Evolutionary conservation across 2,329 filamentous ascomycete species (phyloP).

Genomic region (Lasiodiplodia theobromae): DNA sequence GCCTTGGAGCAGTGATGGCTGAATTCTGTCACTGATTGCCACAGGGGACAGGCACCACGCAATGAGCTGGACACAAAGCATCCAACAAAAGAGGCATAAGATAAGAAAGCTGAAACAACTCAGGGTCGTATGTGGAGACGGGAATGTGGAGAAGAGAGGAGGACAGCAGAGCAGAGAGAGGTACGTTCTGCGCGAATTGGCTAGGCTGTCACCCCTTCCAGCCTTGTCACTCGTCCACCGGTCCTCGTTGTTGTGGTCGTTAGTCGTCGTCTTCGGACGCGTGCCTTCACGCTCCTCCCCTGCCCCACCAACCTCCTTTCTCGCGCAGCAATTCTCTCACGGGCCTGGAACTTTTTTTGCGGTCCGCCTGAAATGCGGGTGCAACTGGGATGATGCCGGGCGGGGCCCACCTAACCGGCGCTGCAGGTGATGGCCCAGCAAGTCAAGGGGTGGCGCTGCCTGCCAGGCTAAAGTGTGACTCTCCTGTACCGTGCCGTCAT

Average conservation of each 20-base stretch:
- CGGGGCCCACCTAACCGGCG: background rate
- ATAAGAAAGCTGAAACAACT: background rate
- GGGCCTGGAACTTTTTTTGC: background rate
- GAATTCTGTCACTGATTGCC: background rate
- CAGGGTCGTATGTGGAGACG: no score
- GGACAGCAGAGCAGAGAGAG: background rate
- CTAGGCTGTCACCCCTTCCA: background rate
- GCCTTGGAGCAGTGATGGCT: background rate
- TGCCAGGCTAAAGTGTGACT: background rate
- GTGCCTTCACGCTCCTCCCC: background rate
- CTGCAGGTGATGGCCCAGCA: background rate
- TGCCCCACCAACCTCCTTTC: background rate
- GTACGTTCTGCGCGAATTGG: background rate
- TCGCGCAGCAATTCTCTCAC: background rate
- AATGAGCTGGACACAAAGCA: background rate
- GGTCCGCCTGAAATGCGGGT: conserved; percentile 18
- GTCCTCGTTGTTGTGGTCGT: no score
- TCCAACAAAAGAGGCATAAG: background rate
- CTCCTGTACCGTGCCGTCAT: background rate
- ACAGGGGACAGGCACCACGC: background rate
- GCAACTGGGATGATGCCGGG: conserved; percentile 12
- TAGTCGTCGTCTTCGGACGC: no score
- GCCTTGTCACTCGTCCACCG: no score
- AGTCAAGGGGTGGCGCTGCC: background rate
- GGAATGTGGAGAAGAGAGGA: background rate